Evolutionary conservation across 2,329 filamentous ascomycete species (phyloP).

Genomic region (Colletotrichum magnum): DNA sequence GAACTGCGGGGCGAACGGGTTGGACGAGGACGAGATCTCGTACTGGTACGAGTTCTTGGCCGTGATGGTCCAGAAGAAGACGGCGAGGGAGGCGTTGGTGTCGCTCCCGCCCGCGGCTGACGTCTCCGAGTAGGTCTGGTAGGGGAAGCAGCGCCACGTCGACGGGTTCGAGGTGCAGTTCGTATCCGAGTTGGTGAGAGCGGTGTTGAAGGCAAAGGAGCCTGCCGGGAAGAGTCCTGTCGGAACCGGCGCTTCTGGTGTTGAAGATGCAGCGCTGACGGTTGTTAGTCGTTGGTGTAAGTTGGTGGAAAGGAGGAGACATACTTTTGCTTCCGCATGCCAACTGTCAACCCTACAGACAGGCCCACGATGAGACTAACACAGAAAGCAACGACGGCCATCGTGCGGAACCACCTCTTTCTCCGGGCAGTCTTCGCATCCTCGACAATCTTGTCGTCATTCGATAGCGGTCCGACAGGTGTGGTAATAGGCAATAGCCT

Average conservation of each 20-base stretch:
- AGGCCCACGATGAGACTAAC: constrained; percentile 53
- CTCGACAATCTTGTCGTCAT: constrained; percentile 26
- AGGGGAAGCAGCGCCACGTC: constrained; percentile 76
- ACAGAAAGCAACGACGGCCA: constrained; percentile 47
- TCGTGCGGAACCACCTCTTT: constrained; percentile 53
- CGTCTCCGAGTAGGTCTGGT: constrained; percentile 58
- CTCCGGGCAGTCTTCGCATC: constrained; percentile 43
- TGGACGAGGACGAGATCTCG: constrained; percentile 68
- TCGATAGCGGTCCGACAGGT: not conserved
- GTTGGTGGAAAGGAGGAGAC: constrained; percentile 33
- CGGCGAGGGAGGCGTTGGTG: constrained; percentile 63
- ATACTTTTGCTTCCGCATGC: constrained; percentile 53
- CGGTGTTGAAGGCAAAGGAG: constrained; percentile 72
- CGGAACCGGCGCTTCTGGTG: constrained; percentile 17
- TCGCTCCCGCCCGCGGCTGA: constrained; percentile 52
- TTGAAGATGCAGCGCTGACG: constrained; percentile 6
- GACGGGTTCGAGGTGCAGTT: constrained; percentile 70
- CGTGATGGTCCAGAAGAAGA: constrained; percentile 74
- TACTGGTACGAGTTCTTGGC: constrained; percentile 57
- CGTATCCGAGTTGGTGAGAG: constrained; percentile 66
- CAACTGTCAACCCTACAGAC: constrained; percentile 57
- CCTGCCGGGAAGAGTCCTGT: constrained; percentile 69
- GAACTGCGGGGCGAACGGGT: constrained; percentile 71
- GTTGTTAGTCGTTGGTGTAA: constrained; percentile 18
- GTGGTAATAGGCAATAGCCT: constrained; percentile 14